A percentile compares a stretch with the other conserved stretches of the same genome.
Conservation (phyloP, 352 stramenopile genomes). For the Pythium brachiatum region DNA sequence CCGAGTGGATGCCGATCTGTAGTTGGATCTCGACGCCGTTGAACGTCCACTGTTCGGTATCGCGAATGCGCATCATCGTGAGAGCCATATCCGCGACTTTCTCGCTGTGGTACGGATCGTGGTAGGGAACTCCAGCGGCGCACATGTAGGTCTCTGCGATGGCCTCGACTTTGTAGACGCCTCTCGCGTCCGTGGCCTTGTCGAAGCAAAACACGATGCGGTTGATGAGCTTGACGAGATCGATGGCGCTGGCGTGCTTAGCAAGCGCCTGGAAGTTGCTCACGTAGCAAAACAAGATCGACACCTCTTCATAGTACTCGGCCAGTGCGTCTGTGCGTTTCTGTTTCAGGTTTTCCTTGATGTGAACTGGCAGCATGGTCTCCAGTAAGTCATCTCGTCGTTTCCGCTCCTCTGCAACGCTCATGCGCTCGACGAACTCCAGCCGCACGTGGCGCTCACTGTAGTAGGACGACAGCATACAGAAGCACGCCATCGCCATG, state of each 20-base stretch:
- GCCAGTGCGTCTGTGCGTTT: slow-evolving; percentile 61
- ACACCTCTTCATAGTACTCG: slow-evolving; percentile 78
- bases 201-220: slow-evolving; percentile 87
- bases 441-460: slow-evolving; percentile 58
- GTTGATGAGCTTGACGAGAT: slow-evolving; percentile 85
- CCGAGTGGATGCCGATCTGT: slow-evolving; percentile 82
- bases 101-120: slow-evolving; percentile 67
- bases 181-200: slow-evolving; percentile 59
- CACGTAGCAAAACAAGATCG: slow-evolving; percentile 81
- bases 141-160: slow-evolving; percentile 88
- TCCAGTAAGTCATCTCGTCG: slow-evolving; percentile 65
- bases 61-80: slow-evolving; percentile 66
- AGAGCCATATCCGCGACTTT: slow-evolving; percentile 78
- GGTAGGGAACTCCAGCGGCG: slow-evolving; percentile 51
- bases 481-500: slow-evolving; percentile 60
- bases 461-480: slow-evolving; percentile 65
- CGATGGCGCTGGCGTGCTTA: slow-evolving; percentile 59
- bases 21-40: slow-evolving; percentile 74
- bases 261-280: slow-evolving; percentile 77
- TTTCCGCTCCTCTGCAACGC: slow-evolving; percentile 66
- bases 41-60: slow-evolving; percentile 70
- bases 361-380: slow-evolving; percentile 74
- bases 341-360: slow-evolving; percentile 74
- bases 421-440: slow-evolving; percentile 60
- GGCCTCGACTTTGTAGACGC: slow-evolving; percentile 87